Base-by-base conservation (phyloP, 805 yeast species). In the Cyberlindnera saturnus region DNA sequence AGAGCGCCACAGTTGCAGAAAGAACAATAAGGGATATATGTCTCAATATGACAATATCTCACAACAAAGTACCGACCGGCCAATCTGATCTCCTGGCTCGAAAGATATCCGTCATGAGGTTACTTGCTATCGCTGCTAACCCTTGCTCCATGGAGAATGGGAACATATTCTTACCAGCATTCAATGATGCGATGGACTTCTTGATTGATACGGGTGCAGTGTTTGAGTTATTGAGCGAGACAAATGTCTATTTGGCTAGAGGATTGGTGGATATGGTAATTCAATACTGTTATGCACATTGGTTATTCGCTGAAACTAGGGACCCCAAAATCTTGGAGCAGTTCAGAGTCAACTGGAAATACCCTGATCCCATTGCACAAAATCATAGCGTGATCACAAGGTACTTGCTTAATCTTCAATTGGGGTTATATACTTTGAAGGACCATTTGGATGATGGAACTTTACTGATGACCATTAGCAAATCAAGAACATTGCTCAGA, bases 251-350 rank as follows among this genome's bases (percentile, higher is more conserved):
- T 18, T 41, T 60, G 5, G 57, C 65, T 14, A 55, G 62, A 36
- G 49, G 65, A 1, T 38, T 74, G 17, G 37, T 71, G 11, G 79
- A 74, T 29, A 53, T 69, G 53, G 46, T 74, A 3, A 51, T 74
- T 15, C 65, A 62, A 38, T 75, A 72, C 47, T 70, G 75, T 42
- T 69, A 71, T 57, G 58, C 65, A 9, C 75, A 73, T 45, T 74
- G 75, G 76, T 53, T 55, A 18, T 70, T 58, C 44, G 42, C 47
- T 6, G 36, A 39, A 5, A 34, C 36, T 8, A 46, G 57, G 8
- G 55, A 59, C 19, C 30, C 51, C 2, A 19, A 39, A 1, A 45
- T 46, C 9, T 41, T 64, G 8, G 45, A 45, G 6, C 52, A 49
- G 34, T 67, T 67, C 40, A 39, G 48, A 16, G 37, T 48, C 11